These are phyloP conservation scores for Ganoderma multipileum DNA, from an alignment of 1,284 basidiomycete species.

Conservation along the genomic window DNA sequence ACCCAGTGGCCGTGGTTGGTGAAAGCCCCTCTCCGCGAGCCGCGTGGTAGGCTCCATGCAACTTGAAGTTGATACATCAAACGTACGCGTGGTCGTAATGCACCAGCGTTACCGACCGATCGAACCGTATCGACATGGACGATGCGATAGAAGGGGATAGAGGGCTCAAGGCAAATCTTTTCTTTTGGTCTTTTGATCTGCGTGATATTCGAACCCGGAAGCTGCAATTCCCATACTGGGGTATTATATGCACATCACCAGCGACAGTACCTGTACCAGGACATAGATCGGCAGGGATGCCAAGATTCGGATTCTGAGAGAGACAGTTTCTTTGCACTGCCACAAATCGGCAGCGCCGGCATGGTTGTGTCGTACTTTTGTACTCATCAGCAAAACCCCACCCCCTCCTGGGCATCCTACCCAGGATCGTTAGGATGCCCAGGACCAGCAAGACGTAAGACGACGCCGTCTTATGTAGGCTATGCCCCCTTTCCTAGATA, in stretches of 20 bases:
- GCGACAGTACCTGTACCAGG: not conserved
- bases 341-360: too few species aligned
- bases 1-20: not conserved
- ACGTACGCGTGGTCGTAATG: not conserved
- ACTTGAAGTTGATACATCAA: not conserved
- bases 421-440: too few species aligned
- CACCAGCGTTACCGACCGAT: not conserved
- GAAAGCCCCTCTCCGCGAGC: not conserved
- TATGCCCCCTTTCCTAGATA: too few species aligned
- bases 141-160: not conserved
- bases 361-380: too few species aligned
- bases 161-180: not conserved
- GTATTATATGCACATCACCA: not conserved
- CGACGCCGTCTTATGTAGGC: too few species aligned
- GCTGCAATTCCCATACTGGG: not conserved
- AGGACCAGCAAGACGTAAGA: too few species aligned
- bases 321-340: not conserved
- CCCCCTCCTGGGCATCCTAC: too few species aligned
- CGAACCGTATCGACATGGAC: not conserved
- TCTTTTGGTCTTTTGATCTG: not conserved
- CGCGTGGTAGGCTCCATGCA: not conserved
- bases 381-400: too few species aligned
- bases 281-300: not conserved
- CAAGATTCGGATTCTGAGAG: not conserved
- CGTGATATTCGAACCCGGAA: not conserved